A percentile compares a stretch with the other conserved stretches of the same genome.
Evolutionary conservation across 176 grass and related monocot species (phyloP).

Genomic region (Bolboschoenus planiculmis): DNA sequence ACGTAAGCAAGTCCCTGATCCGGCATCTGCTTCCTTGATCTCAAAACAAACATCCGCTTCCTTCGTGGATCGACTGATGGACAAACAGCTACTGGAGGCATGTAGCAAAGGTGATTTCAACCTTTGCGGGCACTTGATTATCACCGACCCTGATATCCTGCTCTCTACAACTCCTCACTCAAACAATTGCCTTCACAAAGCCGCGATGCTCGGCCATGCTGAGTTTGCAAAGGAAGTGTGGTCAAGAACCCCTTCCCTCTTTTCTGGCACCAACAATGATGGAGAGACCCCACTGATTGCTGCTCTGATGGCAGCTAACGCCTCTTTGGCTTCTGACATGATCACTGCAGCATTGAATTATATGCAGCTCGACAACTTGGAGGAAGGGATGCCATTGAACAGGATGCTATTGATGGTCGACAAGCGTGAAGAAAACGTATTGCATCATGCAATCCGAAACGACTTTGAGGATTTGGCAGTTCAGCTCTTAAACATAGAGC

Average conservation of each 20-base stretch:
- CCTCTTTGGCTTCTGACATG: neutral
- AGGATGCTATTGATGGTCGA: neutral
- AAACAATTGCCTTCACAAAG: constrained; percentile 4
- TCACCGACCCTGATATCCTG: neutral
- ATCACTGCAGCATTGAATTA: neutral
- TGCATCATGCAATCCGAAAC: constrained; percentile 1
- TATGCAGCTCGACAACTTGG: neutral
- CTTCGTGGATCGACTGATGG: too few species aligned
- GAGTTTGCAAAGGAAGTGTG: neutral
- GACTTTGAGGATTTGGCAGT: neutral
- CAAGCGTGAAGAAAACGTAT: neutral
- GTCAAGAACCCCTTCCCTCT: neutral
- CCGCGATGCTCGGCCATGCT: neutral
- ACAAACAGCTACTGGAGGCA: neutral
- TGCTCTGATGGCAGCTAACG: neutral
- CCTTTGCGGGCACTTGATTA: neutral
- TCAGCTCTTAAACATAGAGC: neutral
- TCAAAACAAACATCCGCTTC: too few species aligned
- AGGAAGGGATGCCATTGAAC: neutral
- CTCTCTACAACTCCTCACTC: neutral
- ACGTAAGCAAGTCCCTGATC: too few species aligned
- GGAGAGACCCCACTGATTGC: neutral
- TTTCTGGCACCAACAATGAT: neutral
- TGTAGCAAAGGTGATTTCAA: neutral
- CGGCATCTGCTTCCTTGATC: too few species aligned